Evolutionary conservation across 176 grass and related monocot genomes (phyloP).

Genomic region (Ensete ventricosum): DNA sequence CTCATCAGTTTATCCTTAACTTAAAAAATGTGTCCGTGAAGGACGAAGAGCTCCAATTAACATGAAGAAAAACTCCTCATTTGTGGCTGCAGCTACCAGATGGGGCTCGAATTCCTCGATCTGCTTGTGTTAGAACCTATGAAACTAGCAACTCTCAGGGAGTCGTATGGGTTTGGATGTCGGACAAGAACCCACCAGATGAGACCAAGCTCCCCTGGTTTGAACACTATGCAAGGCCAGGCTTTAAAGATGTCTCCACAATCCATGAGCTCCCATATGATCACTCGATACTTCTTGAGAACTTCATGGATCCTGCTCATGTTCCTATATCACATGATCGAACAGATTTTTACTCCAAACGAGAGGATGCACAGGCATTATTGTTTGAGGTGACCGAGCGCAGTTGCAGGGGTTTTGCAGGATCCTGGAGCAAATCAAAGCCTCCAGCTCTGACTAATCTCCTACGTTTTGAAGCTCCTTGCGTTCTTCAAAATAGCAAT

Average conservation of each 20-base stretch:
- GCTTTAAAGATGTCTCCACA: slow-evolving; percentile 64
- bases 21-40: no score
- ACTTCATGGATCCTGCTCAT: slow-evolving; percentile 94
- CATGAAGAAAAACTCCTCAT: no score
- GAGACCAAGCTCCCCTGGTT: slow-evolving; percentile 58
- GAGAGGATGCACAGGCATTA: slow-evolving; percentile 80
- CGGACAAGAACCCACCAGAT: slow-evolving; percentile 41
- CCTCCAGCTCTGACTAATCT: slow-evolving; percentile 38
- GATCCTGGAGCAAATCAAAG: slow-evolving; percentile 35
- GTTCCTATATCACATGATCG: slow-evolving; percentile 95
- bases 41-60: no score
- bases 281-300: slow-evolving; percentile 95
- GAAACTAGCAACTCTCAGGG: slow-evolving; percentile 81
- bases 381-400: slow-evolving; percentile 67
- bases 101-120: slow-evolving; percentile 64
- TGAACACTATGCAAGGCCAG: slow-evolving; percentile 45
- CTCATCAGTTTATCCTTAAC: no score
- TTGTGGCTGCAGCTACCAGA: slow-evolving; percentile 42
- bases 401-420: slow-evolving; percentile 50
- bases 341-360: slow-evolving; percentile 78
- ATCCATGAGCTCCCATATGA: slow-evolving; percentile 92
- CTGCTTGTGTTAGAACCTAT: slow-evolving; percentile 63
- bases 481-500: slow-evolving; percentile 58
- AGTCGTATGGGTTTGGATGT: slow-evolving; percentile 92
- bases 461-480: slow-evolving; percentile 62